Base-by-base conservation (phyloP, 257 asterid genomes). In the Penstemon eatonii region DNA sequence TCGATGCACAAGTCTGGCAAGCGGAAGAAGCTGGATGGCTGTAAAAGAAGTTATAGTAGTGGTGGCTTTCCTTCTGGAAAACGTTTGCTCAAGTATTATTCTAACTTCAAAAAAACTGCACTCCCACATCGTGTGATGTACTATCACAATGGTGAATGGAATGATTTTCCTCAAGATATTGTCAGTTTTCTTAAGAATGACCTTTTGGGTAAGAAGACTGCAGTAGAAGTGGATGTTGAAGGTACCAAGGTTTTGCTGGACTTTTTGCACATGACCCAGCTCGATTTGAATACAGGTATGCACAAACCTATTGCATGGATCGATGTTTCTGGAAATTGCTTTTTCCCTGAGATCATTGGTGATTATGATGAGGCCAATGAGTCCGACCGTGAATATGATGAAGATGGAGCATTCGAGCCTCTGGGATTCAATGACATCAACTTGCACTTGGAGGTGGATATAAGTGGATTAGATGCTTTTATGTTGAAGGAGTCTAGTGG, bases 261-360 rank as follows among this genome's bases (percentile, higher is more conserved):
- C 80, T 89, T 92, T 70, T 56, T 89, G 73, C 94, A 82, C 66
- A 89, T 89, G 98, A 74, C 76, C 59, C 80, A 60, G 75, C 67
- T 84, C 79, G 95, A 89, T 80, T 60, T 92, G 87, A 61, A 66
- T 62, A 84, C 87, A 4, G 96, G 98, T 63, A 46, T 67, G 66
- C 80, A 60, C 53, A 84, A 78, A 50, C 86, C 95, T 12, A 87
- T 92, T 78, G 96, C 96, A 44, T 92, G 98, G 96, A 86, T 92
- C 75, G 98, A 92, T 80, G 87, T 80, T 60, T 77, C 87, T 45
- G 98, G 91, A 7, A 72, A 76, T 55, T 89, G 96, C 75, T 89
- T 86, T 73, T 89, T 89, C 60, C 98, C 98, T 33, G 92, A 89
- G 66, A 77, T 80, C 36, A 73, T 86, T 65, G 59, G 76, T 59